Conservation (phyloP, 2,329 filamentous ascomycete genomes). For the Gaeumannomyces tritici region DNA sequence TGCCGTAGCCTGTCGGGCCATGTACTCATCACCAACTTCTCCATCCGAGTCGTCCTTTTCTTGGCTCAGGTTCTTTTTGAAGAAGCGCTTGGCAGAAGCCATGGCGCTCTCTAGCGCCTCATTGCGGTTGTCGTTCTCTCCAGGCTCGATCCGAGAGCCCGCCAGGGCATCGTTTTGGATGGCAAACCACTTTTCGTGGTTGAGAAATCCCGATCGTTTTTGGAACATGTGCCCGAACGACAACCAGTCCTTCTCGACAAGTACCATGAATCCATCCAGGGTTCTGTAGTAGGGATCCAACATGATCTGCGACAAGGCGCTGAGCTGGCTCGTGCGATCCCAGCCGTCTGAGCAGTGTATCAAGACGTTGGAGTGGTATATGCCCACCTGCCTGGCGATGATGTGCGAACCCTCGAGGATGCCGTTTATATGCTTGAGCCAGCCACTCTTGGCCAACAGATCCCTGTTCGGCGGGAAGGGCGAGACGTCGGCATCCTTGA, state of each 20-base stretch:
- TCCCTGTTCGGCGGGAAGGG: constrained; percentile 75
- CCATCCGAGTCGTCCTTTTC: constrained; percentile 47
- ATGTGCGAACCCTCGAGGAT: constrained; percentile 77
- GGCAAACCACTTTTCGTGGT: constrained; percentile 88
- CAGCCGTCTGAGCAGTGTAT: constrained; percentile 98
- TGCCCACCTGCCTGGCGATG: constrained; percentile 79
- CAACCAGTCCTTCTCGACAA: constrained; percentile 96
- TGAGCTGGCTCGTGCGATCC: constrained; percentile 94
- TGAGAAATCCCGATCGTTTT: constrained; percentile 78
- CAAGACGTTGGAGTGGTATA: constrained; percentile 87
- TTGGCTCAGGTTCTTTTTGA: constrained; percentile 66
- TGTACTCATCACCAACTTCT: constrained; percentile 36
- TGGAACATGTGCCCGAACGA: constrained; percentile 98
- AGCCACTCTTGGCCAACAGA: constrained; percentile 71
- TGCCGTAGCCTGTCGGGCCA: constrained; percentile 14
- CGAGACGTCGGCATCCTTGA: constrained; percentile 88
- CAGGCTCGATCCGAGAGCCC: constrained; percentile 51
- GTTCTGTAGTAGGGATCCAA: constrained; percentile 94
- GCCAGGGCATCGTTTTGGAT: constrained; percentile 72
- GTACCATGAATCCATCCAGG: constrained; percentile 83
- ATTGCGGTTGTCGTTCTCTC: constrained; percentile 49
- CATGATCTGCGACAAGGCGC: constrained; percentile 83
- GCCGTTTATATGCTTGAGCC: constrained; percentile 81
- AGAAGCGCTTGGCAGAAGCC: constrained; percentile 78
- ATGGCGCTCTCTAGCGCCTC: constrained; percentile 82